Percentiles rank a stretch among this genome's conserved stretches.
These are phyloP conservation scores for Beta corolliflora DNA, from an alignment of 179 eudicot species.

Conservation along the genomic window DNA sequence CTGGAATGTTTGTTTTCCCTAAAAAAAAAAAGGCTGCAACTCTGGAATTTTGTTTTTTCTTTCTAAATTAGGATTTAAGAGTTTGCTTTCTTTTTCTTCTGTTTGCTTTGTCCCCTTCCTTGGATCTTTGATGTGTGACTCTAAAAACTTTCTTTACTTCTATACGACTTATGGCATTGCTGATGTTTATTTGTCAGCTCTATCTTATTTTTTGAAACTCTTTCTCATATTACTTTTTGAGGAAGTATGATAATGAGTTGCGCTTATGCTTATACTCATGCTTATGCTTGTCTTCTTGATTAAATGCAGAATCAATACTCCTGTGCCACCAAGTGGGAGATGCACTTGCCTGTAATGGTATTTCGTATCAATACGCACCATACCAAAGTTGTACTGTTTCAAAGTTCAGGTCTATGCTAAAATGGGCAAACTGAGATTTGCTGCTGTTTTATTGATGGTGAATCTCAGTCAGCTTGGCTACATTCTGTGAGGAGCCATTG, in stretches of 20 bases:
- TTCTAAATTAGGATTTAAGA: too few species aligned
- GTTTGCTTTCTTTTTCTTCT: not conserved
- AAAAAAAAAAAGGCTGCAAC: too few species aligned
- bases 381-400: conserved; percentile 2
- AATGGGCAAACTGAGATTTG: conserved; percentile 43
- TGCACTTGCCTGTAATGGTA: conserved; percentile 9
- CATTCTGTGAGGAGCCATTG: conserved; percentile 19
- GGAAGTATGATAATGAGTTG: not conserved
- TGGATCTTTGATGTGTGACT: not conserved
- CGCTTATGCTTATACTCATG: not conserved
- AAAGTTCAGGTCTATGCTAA: conserved; percentile 23
- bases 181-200: not conserved
- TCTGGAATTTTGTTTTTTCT: too few species aligned
- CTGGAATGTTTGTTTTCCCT: not conserved
- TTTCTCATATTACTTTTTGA: not conserved
- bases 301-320: conserved; percentile 20
- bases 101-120: not conserved
- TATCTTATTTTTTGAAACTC: not conserved
- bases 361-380: conserved; percentile 9
- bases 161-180: not conserved
- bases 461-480: conserved; percentile 42
- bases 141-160: not conserved
- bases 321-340: not conserved
- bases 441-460: conserved; percentile 32
- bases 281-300: conserved; percentile 14